Conservation (phyloP, 805 yeast genomes). For the Millerozyma acaciae region DNA sequence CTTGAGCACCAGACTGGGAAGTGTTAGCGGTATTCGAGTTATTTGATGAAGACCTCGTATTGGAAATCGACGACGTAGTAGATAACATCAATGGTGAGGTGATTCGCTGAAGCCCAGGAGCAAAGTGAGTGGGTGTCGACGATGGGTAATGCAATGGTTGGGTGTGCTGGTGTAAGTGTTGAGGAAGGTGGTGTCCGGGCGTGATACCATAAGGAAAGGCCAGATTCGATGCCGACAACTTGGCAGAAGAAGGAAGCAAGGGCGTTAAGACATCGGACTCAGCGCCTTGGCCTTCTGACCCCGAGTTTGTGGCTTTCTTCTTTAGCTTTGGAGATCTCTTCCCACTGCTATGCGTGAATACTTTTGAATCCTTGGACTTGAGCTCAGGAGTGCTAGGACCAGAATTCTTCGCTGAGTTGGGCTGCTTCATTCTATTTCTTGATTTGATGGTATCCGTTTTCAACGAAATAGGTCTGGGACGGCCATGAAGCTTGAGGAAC, state of each 20-base stretch:
- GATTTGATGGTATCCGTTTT: slow-evolving; percentile 92
- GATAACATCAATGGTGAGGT: slow-evolving; percentile 63
- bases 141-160: slow-evolving; percentile 64
- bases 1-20: slow-evolving; percentile 1
- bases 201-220: slow-evolving; percentile 7
- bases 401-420: slow-evolving; percentile 32
- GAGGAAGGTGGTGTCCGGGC: slow-evolving; percentile 14
- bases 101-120: slow-evolving; percentile 57
- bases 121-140: slow-evolving; percentile 68
- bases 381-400: slow-evolving; percentile 55
- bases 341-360: slow-evolving; percentile 10
- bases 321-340: slow-evolving; percentile 22
- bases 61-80: slow-evolving; percentile 44
- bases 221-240: slow-evolving; percentile 6
- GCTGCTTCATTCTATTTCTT: slow-evolving; percentile 75
- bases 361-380: slow-evolving; percentile 44
- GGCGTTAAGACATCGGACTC: slow-evolving; percentile 20
- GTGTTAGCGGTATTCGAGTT: slow-evolving; percentile 2
- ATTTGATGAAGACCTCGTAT: slow-evolving; percentile 25
- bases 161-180: slow-evolving; percentile 27
- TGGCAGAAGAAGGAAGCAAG: slow-evolving; percentile 17
- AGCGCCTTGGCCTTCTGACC: slow-evolving; percentile 7
- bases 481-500: slow-evolving; percentile 83
- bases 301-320: slow-evolving; percentile 10
- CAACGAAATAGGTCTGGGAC: slow-evolving; percentile 86